These are phyloP conservation scores for Flaveria sonorensis DNA, from an alignment of 129 eudicot species.

Conservation along the genomic window DNA sequence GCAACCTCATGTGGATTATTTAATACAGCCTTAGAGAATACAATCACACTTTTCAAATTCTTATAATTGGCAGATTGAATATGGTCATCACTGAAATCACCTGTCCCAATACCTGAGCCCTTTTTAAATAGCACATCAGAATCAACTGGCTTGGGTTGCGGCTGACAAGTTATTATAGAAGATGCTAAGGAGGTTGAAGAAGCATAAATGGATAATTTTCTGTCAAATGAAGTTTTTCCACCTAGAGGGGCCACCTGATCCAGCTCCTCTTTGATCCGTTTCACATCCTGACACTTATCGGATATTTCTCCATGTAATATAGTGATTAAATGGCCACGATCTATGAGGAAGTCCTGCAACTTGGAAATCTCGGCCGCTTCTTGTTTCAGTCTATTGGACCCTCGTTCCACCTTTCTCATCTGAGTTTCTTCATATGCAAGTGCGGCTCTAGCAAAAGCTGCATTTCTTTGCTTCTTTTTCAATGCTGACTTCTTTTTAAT, in stretches of 20 bases:
- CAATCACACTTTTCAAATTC: not conserved
- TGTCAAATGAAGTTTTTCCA: slow-evolving; percentile 40
- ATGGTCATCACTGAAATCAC: slow-evolving; percentile 16
- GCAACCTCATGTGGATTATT: not conserved
- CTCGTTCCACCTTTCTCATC: slow-evolving; percentile 60
- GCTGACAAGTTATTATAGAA: not conserved
- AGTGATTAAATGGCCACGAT: slow-evolving; percentile 50
- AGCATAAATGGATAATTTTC: slow-evolving; percentile 37
- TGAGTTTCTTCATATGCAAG: slow-evolving; percentile 51
- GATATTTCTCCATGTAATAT: slow-evolving; percentile 58
- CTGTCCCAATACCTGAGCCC: not conserved
- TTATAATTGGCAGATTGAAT: not conserved
- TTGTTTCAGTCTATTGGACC: slow-evolving; percentile 54
- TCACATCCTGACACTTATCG: slow-evolving; percentile 69
- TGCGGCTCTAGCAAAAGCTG: slow-evolving; percentile 17
- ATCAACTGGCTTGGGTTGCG: not conserved
- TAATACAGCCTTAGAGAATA: not conserved
- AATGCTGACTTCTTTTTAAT: slow-evolving; percentile 44
- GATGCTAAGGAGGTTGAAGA: slow-evolving; percentile 49
- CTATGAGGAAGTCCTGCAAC: slow-evolving; percentile 66
- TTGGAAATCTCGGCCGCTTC: slow-evolving; percentile 69
- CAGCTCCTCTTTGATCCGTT: slow-evolving; percentile 51
- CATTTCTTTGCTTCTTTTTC: slow-evolving; percentile 48
- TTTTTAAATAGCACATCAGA: not conserved
- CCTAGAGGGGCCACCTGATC: slow-evolving; percentile 44